Evolutionary conservation across 768 basidiomycete species (phyloP).

Genomic region (Cystoderma amianthinum): DNA sequence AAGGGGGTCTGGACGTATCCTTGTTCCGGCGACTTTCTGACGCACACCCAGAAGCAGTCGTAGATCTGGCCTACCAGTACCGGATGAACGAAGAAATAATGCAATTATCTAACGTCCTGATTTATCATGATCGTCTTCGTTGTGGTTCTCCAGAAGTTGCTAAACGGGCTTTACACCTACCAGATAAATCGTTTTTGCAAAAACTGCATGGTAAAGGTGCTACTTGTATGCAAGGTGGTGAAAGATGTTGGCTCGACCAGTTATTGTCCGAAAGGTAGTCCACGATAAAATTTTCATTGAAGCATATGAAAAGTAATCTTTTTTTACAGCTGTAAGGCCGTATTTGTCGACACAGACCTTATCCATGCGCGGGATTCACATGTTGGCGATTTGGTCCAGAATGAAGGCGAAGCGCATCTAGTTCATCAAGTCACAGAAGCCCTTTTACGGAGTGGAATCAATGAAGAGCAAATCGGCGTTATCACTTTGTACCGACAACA

Average conservation of each 20-base stretch:
- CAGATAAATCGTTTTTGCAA: conserved; percentile 34
- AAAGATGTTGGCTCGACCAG: conserved; percentile 64
- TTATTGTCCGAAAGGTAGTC: conserved; percentile 60
- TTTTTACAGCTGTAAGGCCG: conserved; percentile 61
- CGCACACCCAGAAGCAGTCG: conserved; percentile 78
- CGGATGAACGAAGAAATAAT: conserved; percentile 98
- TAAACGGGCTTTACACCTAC: conserved; percentile 46
- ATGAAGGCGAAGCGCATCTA: conserved; percentile 69
- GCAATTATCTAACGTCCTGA: conserved; percentile 79
- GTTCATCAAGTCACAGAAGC: conserved; percentile 64
- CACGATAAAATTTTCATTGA: too few species aligned
- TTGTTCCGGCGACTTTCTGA: conserved; percentile 87
- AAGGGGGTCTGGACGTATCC: conserved; percentile 83
- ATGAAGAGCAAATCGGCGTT: conserved; percentile 70
- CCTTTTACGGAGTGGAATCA: conserved; percentile 58
- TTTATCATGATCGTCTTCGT: conserved; percentile 70
- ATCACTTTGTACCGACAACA: conserved; percentile 95
- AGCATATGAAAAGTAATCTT: conserved; percentile 1
- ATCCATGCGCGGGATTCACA: conserved; percentile 76
- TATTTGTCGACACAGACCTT: conserved; percentile 91
- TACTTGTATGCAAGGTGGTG: conserved; percentile 2
- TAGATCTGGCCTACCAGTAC: conserved; percentile 85
- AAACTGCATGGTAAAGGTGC: conserved; percentile 29
- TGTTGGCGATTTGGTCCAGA: conserved; percentile 87
- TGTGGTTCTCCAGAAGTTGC: conserved; percentile 79